Evolutionary conservation across 352 stramenopile species (phyloP).

Genomic region (Pythium dissimile): DNA sequence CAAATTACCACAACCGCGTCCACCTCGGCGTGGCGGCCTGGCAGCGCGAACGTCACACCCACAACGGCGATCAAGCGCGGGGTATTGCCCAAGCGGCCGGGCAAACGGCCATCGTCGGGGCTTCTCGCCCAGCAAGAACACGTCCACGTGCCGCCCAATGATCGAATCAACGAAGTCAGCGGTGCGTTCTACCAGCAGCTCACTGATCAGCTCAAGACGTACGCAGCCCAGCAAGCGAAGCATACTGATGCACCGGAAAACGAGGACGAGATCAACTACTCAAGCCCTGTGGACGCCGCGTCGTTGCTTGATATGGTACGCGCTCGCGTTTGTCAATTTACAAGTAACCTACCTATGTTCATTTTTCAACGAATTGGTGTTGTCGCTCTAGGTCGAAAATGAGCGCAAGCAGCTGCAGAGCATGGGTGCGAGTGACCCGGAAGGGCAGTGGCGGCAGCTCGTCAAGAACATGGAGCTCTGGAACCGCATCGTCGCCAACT

Average conservation of each 20-base stretch:
- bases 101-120: conserved; percentile 6
- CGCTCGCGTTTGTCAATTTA: too few relatives aligned
- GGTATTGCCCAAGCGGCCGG: neutral
- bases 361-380: too few relatives aligned
- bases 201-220: conserved; percentile 32
- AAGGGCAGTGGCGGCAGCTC: conserved; percentile 70
- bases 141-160: conserved; percentile 55
- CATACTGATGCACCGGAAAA: conserved; percentile 5
- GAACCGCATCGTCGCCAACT: conserved; percentile 83
- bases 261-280: conserved; percentile 2
- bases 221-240: conserved; percentile 25
- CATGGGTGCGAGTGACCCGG: conserved; percentile 30
- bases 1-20: neutral
- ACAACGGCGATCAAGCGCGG: conserved; percentile 29
- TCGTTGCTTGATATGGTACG: conserved; percentile 43
- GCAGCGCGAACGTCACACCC: conserved; percentile 29
- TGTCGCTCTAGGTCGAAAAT: conserved; percentile 45
- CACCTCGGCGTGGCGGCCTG: conserved; percentile 9
- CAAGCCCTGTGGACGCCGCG: neutral
- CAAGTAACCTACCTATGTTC: too few relatives aligned
- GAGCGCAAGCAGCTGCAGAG: conserved; percentile 37
- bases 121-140: conserved; percentile 64
- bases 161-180: conserved; percentile 56
- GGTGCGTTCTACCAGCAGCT: conserved; percentile 63
- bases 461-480: conserved; percentile 86